These are phyloP conservation scores for Fusarium verticillioides DNA, from an alignment of 2,329 filamentous ascomycete species.

Conservation along the genomic window DNA sequence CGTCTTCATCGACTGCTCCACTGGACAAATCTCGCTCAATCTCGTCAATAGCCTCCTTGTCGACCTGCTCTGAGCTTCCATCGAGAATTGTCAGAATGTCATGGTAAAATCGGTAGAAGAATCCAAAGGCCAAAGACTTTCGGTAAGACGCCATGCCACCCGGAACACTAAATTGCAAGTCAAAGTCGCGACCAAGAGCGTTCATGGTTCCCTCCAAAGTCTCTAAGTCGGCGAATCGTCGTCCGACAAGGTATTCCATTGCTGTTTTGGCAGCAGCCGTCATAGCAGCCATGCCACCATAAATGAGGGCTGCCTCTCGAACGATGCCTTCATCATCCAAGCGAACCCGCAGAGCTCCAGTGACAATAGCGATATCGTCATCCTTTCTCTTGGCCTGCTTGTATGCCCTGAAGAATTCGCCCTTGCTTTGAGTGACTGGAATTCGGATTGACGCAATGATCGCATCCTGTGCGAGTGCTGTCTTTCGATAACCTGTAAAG, in stretches of 20 bases:
- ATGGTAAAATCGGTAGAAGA: constrained; percentile 98
- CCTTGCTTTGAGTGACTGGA: constrained; percentile 76
- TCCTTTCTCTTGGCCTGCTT: constrained; percentile 98
- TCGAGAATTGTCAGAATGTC: constrained; percentile 77
- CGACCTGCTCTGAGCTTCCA: constrained; percentile 59
- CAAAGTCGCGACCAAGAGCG: constrained; percentile 88
- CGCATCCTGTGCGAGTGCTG: constrained; percentile 82
- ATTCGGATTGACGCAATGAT: constrained; percentile 90
- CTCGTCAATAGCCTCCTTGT: constrained; percentile 82
- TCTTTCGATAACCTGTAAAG: constrained; percentile 90
- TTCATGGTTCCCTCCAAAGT: constrained; percentile 92
- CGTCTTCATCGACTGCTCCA: constrained; percentile 81
- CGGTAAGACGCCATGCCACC: constrained; percentile 98
- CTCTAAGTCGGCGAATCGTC: constrained; percentile 80
- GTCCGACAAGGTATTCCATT: constrained; percentile 78
- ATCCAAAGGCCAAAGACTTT: constrained; percentile 87
- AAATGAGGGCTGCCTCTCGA: constrained; percentile 81
- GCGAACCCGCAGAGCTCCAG: constrained; percentile 81
- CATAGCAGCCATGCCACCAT: constrained; percentile 93
- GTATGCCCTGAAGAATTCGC: constrained; percentile 89
- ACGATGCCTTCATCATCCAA: constrained; percentile 77
- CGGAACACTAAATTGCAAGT: constrained; percentile 88
- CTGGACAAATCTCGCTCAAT: constrained; percentile 86
- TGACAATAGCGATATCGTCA: constrained; percentile 98
- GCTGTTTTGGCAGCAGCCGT: constrained; percentile 89